Percentiles rank a stretch among this genome's conserved stretches.
phyloP scores from a whole-genome alignment of 2,329 filamentous ascomycete genomes.

The Xylariaceae sp. region DNA sequence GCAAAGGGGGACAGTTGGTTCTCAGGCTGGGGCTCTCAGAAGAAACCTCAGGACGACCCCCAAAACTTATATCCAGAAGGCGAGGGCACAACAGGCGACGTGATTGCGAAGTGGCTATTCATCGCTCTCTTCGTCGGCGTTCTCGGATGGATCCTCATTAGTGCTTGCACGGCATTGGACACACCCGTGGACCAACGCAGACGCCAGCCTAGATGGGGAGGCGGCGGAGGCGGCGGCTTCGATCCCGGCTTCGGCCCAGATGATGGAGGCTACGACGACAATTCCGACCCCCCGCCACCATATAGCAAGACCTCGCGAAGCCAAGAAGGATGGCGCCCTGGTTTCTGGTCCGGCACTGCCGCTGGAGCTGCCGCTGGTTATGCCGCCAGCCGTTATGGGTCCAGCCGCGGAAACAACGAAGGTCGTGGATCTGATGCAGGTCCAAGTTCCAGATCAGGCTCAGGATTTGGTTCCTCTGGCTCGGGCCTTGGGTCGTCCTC shows the following conservation, averaged over 20 bases:
- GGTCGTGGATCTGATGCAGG: slow-evolving; percentile 23
- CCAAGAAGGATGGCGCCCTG: slow-evolving; percentile 60
- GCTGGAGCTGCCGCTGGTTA: slow-evolving; percentile 68
- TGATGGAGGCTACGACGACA: slow-evolving; percentile 33
- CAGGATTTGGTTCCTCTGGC: slow-evolving; percentile 33
- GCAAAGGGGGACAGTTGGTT: slow-evolving; percentile 36
- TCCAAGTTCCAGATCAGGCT: slow-evolving; percentile 24
- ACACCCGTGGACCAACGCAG: slow-evolving; percentile 9
- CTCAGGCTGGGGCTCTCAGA: slow-evolving; percentile 21
- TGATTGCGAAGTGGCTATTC: slow-evolving; percentile 47
- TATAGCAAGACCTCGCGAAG: slow-evolving; percentile 40
- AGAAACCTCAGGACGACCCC: too few species aligned
- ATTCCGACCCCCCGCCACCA: slow-evolving; percentile 51
- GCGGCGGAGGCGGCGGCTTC: slow-evolving; percentile 38
- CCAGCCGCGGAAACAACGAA: background rate
- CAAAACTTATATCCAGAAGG: too few species aligned
- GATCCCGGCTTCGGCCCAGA: slow-evolving; percentile 41
- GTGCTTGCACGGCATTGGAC: slow-evolving; percentile 36
- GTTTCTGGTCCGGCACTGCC: slow-evolving; percentile 69
- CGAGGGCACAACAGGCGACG: too few species aligned
- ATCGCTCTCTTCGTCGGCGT: slow-evolving; percentile 58
- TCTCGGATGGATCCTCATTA: slow-evolving; percentile 58
- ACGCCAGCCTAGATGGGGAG: slow-evolving; percentile 32
- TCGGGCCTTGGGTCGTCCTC: slow-evolving; percentile 41
- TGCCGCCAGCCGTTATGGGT: slow-evolving; percentile 46